Conservation (phyloP, 192 early-diverging fungal genomes). For the Radiomyces spectabilis region DNA sequence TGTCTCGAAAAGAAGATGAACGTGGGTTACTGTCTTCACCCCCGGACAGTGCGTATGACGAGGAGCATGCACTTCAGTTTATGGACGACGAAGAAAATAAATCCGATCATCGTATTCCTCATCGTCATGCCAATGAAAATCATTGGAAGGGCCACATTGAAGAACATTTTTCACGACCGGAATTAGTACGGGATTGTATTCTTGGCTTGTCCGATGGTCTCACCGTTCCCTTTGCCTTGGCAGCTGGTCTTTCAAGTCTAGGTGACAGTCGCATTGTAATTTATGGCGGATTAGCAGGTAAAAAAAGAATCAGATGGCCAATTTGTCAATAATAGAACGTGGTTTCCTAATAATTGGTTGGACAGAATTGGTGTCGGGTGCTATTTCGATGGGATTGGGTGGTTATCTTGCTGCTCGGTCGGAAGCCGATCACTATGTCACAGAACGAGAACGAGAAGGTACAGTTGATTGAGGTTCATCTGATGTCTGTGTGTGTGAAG, state of each 20-base stretch:
- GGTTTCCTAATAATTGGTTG: too few relatives aligned
- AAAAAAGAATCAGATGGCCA: neutral
- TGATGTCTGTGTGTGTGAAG: too few relatives aligned
- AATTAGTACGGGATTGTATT: conserved; percentile 32
- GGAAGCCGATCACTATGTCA: conserved; percentile 51
- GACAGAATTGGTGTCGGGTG: conserved; percentile 45
- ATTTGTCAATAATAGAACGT: neutral
- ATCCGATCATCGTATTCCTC: conserved; percentile 5
- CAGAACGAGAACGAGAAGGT: conserved; percentile 37
- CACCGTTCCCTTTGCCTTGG: conserved; percentile 56
- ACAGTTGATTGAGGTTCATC: neutral
- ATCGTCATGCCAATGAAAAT: conserved; percentile 4
- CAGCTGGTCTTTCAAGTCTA: conserved; percentile 50
- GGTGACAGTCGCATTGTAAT: conserved; percentile 45
- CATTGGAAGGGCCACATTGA: conserved; percentile 16
- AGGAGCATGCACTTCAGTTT: neutral
- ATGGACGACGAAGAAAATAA: too few relatives aligned
- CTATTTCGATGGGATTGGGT: conserved; percentile 52
- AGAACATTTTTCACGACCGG: conserved; percentile 31
- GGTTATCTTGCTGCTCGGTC: conserved; percentile 45
- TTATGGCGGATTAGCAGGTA: conserved; percentile 49
- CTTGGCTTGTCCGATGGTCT: conserved; percentile 36
- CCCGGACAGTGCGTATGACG: neutral
- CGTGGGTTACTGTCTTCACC: neutral
- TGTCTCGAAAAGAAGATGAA: too few relatives aligned